phyloP scores from a whole-genome alignment of 495 filamentous ascomycete genomes.

The Extremus antarcticus region DNA sequence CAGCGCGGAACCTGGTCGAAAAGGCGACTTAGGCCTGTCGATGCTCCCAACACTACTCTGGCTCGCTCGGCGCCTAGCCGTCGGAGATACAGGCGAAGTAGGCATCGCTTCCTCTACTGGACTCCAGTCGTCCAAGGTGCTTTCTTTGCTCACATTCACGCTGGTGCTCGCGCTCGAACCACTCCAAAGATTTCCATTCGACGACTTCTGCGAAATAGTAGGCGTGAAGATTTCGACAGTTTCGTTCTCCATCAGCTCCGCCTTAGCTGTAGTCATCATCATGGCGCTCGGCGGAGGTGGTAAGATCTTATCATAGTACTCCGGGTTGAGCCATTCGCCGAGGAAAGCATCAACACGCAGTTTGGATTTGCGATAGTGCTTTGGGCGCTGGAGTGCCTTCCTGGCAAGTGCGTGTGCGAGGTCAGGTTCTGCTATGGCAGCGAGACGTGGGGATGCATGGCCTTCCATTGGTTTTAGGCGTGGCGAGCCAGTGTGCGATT shows the following conservation, averaged over 20 bases:
- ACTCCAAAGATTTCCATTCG: constrained; percentile 12
- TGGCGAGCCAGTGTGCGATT: neutral
- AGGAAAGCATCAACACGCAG: constrained; percentile 84
- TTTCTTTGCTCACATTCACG: constrained; percentile 15
- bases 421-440: constrained; percentile 1
- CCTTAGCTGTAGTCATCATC: constrained; percentile 81
- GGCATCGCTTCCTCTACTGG: neutral
- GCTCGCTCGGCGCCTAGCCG: constrained; percentile 30
- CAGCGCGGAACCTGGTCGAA: neutral
- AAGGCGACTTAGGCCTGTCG: constrained; percentile 1
- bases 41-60: constrained; percentile 11
- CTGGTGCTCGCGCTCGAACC: neutral
- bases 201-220: constrained; percentile 2
- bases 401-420: constrained; percentile 11
- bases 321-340: constrained; percentile 87
- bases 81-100: neutral
- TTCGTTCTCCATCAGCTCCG: constrained; percentile 51
- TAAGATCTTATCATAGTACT: constrained; percentile 86
- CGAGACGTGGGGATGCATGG: neutral
- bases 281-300: constrained; percentile 74
- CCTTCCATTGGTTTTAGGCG: neutral
- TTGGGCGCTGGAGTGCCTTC: constrained; percentile 5
- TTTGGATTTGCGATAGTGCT: constrained; percentile 39
- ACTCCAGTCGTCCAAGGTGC: constrained; percentile 19
- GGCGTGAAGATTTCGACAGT: constrained; percentile 16